Conservation (phyloP, 352 stramenopile species). For the Pythium folliculosum region DNA sequence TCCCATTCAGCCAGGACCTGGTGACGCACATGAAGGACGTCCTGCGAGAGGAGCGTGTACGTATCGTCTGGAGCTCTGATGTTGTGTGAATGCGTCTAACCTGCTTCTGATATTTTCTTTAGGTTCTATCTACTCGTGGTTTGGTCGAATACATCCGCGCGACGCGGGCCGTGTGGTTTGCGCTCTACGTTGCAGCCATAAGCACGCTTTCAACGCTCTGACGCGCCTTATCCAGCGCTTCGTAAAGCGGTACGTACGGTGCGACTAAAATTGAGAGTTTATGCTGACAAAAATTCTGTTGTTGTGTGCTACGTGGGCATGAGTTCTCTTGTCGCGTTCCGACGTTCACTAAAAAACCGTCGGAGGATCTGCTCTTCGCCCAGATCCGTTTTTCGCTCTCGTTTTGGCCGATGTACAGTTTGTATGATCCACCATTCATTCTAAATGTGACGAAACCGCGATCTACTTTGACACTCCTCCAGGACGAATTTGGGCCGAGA, state of each 20-base stretch:
- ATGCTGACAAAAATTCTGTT: background rate
- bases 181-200: background rate
- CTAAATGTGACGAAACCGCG: constrained; percentile 28
- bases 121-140: background rate
- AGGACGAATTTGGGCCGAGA: constrained; percentile 6
- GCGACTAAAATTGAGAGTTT: background rate
- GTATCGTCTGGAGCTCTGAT: background rate
- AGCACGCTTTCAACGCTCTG: background rate
- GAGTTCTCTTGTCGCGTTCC: constrained; percentile 6
- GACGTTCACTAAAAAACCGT: background rate
- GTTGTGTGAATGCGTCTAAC: background rate
- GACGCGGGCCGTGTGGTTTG: constrained; percentile 2
- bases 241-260: constrained; percentile 5
- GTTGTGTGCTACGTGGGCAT: constrained; percentile 15
- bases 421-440: background rate
- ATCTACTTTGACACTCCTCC: constrained; percentile 30
- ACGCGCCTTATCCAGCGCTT: constrained; percentile 11
- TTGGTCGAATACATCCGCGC: background rate
- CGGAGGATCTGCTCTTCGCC: background rate
- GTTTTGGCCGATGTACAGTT: constrained; percentile 15
- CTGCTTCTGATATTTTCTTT: too few relatives aligned
- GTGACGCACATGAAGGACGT: constrained; percentile 4
- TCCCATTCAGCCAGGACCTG: background rate
- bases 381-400: background rate
- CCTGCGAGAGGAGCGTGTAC: background rate